phyloP scores from a whole-genome alignment of 176 grass and related monocot species.

The Aegilops tauschii region DNA sequence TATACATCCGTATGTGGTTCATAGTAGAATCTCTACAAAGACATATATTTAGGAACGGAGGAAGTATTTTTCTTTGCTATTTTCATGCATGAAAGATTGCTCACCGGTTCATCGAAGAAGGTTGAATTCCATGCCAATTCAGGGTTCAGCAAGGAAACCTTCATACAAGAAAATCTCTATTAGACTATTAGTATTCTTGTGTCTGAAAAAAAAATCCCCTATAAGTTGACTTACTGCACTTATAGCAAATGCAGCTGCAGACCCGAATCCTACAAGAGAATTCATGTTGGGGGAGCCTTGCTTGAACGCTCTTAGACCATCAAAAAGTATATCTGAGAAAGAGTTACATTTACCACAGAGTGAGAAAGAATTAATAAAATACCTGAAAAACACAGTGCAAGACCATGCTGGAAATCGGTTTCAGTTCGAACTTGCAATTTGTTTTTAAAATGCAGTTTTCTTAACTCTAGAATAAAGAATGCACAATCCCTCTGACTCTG shows the following conservation, averaged over 20 bases:
- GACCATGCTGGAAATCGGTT: not conserved
- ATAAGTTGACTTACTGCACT: conserved; percentile 73
- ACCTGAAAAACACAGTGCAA: not conserved
- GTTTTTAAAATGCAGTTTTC: not conserved
- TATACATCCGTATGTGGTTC: no score
- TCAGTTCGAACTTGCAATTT: not conserved
- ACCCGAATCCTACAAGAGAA: conserved; percentile 95
- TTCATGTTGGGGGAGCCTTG: conserved; percentile 98
- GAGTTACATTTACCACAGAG: conserved; percentile 21
- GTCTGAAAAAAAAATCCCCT: conserved; percentile 10
- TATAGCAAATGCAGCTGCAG: conserved; percentile 84
- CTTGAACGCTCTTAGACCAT: conserved; percentile 85
- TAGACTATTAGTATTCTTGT: conserved; percentile 16
- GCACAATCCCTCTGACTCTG: not conserved
- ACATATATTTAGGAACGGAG: no score
- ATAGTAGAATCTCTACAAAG: no score
- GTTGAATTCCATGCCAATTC: conserved; percentile 86
- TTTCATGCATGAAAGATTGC: conserved; percentile 27
- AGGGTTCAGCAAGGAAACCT: conserved; percentile 90
- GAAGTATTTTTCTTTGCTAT: not conserved
- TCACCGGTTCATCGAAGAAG: conserved; percentile 98
- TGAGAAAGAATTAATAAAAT: conserved; percentile 19
- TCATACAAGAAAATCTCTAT: conserved; percentile 27
- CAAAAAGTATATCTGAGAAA: conserved; percentile 83
- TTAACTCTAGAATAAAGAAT: not conserved